A percentile compares a stretch with the other conserved stretches of the same genome.
Evolutionary conservation across 2,329 filamentous ascomycete species (phyloP).

Genomic region (Sporothrix mexicana): DNA sequence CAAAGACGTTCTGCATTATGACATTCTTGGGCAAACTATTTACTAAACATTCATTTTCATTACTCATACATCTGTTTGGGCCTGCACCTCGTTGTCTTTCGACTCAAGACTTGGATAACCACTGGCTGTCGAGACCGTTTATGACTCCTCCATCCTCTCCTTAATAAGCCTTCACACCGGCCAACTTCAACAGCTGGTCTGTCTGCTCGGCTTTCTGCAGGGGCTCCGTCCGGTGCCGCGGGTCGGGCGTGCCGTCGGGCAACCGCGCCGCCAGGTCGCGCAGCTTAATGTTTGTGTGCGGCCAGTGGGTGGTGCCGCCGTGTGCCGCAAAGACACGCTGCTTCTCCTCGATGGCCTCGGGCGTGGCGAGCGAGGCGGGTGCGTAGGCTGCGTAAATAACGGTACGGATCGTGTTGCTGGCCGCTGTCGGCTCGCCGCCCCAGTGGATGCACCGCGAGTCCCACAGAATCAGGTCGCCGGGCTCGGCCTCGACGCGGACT

Average conservation of each 20-base stretch:
- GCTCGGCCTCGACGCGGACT: constrained; percentile 44
- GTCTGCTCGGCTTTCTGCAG: constrained; percentile 47
- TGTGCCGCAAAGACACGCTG: constrained; percentile 42
- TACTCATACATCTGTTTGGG: constrained; percentile 2
- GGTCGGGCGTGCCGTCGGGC: constrained; percentile 29
- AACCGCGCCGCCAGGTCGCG: constrained; percentile 9
- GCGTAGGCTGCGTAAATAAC: constrained; percentile 47
- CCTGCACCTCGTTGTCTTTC: neutral
- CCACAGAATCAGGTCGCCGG: constrained; percentile 47
- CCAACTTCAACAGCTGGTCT: constrained; percentile 44
- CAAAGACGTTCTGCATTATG: neutral
- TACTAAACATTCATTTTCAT: neutral
- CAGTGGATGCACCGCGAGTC: constrained; percentile 47
- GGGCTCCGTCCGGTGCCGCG: constrained; percentile 40
- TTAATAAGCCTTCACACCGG: constrained; percentile 44
- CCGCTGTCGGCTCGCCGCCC: constrained; percentile 43
- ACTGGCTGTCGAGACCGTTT: neutral
- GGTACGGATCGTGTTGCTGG: constrained; percentile 42
- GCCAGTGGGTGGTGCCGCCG: constrained; percentile 43
- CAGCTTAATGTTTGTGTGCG: constrained; percentile 34
- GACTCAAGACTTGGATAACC: neutral
- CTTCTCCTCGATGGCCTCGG: constrained; percentile 42
- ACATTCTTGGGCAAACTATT: neutral
- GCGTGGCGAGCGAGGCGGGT: constrained; percentile 44
- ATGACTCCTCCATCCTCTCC: neutral